Conservation (phyloP, 768 basidiomycete genomes). For the Leccinum variicolor region DNA sequence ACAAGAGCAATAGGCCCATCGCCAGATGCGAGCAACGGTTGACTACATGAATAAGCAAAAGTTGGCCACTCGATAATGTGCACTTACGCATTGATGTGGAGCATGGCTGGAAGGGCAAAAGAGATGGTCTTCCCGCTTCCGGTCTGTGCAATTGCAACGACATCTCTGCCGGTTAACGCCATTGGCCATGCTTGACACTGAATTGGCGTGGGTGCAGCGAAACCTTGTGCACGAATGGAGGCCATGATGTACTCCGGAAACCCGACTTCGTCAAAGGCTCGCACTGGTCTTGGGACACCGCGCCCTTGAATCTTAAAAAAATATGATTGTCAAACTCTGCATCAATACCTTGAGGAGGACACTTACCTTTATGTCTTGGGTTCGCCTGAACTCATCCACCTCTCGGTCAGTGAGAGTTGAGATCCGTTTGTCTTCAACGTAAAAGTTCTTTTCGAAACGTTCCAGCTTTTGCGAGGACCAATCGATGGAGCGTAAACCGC, state of each 20-base stretch:
- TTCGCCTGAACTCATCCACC: conserved; percentile 79
- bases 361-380: conserved; percentile 83
- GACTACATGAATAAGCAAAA: conserved; percentile 42
- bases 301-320: conserved; percentile 75
- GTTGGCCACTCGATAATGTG: background rate
- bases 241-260: conserved; percentile 96
- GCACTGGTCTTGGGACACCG: conserved; percentile 84
- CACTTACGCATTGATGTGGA: conserved; percentile 97
- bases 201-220: conserved; percentile 86
- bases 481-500: conserved; percentile 78
- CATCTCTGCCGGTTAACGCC: conserved; percentile 91
- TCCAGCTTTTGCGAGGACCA: conserved; percentile 74
- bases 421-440: conserved; percentile 86
- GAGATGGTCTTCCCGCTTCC: conserved; percentile 99
- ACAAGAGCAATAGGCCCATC: conserved; percentile 98
- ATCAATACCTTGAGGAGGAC: background rate
- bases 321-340: background rate
- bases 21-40: conserved; percentile 88
- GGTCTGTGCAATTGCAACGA: conserved; percentile 96
- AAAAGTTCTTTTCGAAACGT: conserved; percentile 98
- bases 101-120: conserved; percentile 98
- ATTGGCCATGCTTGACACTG: conserved; percentile 99
- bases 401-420: conserved; percentile 75
- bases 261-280: conserved; percentile 89
- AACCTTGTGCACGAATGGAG: conserved; percentile 93